Conservation (phyloP, 2,329 filamentous ascomycete species). For the Fusarium nygamai region DNA sequence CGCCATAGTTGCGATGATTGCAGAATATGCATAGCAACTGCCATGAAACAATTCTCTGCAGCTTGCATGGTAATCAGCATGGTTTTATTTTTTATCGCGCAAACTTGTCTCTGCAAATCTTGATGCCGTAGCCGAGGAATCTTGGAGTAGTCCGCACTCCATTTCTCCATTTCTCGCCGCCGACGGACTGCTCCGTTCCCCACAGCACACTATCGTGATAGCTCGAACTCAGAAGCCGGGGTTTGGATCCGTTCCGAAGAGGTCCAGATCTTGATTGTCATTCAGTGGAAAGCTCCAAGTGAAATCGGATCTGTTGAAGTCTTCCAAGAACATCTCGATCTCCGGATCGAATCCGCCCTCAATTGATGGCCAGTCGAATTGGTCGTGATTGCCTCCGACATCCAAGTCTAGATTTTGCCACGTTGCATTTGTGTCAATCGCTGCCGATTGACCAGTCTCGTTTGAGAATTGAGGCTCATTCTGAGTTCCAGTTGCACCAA, state of each 20-base stretch:
- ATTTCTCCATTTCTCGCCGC: neutral
- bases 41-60: fast-evolving
- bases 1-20: neutral
- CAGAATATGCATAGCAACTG: neutral
- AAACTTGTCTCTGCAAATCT: neutral
- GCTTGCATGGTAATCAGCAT: neutral
- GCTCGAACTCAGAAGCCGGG: neutral
- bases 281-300: slow-evolving; percentile 23
- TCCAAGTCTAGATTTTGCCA: neutral
- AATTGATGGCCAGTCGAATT: neutral
- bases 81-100: neutral
- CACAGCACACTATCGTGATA: neutral
- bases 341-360: slow-evolving; percentile 16
- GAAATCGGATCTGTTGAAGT: slow-evolving; percentile 23
- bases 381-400: neutral
- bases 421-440: neutral
- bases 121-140: neutral
- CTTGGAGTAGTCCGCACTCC: neutral
- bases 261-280: neutral
- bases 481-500: fast-evolving
- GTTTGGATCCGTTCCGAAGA: neutral
- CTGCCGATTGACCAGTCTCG: neutral
- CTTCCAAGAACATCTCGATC: slow-evolving; percentile 31
- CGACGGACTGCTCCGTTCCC: slow-evolving; percentile 4
- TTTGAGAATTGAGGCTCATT: neutral